Base-by-base conservation (phyloP, 108 stramenopile genomes). In the Ochromonas danica region DNA sequence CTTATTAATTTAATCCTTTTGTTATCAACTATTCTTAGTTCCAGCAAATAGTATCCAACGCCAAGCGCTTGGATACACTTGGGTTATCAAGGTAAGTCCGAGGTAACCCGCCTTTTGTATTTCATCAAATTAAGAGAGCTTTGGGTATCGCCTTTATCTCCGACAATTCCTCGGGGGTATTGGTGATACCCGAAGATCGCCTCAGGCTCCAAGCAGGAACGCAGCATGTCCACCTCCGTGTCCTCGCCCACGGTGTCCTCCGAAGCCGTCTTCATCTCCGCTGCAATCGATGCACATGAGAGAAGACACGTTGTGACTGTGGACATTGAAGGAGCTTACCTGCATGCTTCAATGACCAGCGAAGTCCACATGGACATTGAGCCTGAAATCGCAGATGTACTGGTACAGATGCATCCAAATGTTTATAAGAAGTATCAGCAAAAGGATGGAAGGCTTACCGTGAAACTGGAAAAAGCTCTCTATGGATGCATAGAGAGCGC, bases 271-370 rank as follows among this genome's bases (percentile, higher is more conserved):
- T 75, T 75, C 72, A 60, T 33, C 28, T 14, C 27, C 38, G 45
- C 51, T 35, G 72, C 72, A 27, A 36, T 75, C 10, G 72, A 17
- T 35, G 72, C 72, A 57, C 28, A 39, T 22, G 72, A 75, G 25
- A 42, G 6, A 25, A 45, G 72, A 75, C 40, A 42, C 6, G 51
- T 75, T 33, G 28, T 42, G 6, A 42, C 40, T 14, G 72, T 39
- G 10, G 72, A 75, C 40, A 42, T 75, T 33, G 40, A 17, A 75
- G 72, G 72, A 75, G 72, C 72, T 42, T 75, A 75, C 40, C 72
- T 75, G 31, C 14, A 75, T 42, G 36, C 72, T 14, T 10, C 43
- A 60, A 75, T 75, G 72, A 36, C 36, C 40, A 60, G 25, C 25
- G 40, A 39, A 10, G 72, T 75, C 72, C 28, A 35, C 51, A 75